Conservation (phyloP, 169 alveolate species). For the Plasmodium ovale region DNA sequence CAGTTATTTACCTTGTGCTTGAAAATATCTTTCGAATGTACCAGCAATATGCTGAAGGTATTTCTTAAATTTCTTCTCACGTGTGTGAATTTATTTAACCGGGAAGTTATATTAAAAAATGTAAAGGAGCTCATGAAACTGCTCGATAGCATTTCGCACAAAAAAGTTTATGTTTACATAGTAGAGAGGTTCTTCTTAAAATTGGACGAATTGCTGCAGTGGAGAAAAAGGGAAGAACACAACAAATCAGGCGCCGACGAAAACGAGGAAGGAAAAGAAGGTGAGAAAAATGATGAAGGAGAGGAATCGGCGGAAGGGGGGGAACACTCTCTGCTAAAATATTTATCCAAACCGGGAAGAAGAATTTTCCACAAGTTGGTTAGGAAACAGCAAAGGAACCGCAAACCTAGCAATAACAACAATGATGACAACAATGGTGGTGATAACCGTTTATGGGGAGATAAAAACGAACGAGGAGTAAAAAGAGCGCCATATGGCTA, state of each 20-base stretch:
- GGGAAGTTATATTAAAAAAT: slow-evolving; percentile 21
- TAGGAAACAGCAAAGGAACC: not conserved
- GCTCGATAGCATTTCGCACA: slow-evolving; percentile 14
- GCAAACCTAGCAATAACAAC: not conserved
- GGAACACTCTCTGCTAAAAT: not conserved
- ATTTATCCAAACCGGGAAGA: not conserved
- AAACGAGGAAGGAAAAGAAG: not conserved
- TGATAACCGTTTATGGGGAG: too few species aligned
- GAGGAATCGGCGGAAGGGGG: not conserved
- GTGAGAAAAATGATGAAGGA: not conserved
- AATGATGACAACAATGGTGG: not conserved
- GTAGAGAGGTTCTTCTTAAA: slow-evolving; percentile 31
- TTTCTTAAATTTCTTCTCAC: slow-evolving; percentile 47
- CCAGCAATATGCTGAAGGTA: slow-evolving; percentile 23
- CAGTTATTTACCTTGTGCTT: slow-evolving; percentile 41
- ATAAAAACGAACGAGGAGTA: too few species aligned
- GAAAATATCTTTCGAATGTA: slow-evolving; percentile 13
- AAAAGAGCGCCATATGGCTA: too few species aligned
- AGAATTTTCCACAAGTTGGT: slow-evolving; percentile 18
- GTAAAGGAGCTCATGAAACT: slow-evolving; percentile 33
- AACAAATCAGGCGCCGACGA: too few species aligned
- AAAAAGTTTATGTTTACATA: not conserved
- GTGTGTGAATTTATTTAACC: slow-evolving; percentile 21
- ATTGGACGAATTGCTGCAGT: slow-evolving; percentile 12
- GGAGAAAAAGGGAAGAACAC: too few species aligned